phyloP scores from a whole-genome alignment of 805 yeast species.

The Peterozyma toletana region DNA sequence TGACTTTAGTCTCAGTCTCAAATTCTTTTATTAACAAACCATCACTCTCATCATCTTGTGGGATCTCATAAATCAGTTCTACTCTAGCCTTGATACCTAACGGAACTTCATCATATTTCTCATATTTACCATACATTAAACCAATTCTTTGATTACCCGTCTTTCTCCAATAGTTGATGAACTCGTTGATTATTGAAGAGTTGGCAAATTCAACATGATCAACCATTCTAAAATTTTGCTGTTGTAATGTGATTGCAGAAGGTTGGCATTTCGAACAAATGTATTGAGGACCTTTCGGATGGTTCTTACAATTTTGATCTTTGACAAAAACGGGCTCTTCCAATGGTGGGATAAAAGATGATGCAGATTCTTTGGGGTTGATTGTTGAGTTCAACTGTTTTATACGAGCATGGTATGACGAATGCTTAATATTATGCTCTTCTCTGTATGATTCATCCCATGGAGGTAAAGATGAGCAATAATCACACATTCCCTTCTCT shows the following conservation, averaged over 20 bases:
- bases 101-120: slow-evolving; percentile 75
- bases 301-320: slow-evolving; percentile 68
- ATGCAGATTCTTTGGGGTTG: slow-evolving; percentile 48
- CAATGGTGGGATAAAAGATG: slow-evolving; percentile 77
- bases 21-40: slow-evolving; percentile 60
- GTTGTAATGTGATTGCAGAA: slow-evolving; percentile 85
- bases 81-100: slow-evolving; percentile 91
- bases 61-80: slow-evolving; percentile 89
- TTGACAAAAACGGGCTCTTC: slow-evolving; percentile 66
- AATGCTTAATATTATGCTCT: slow-evolving; percentile 76
- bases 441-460: slow-evolving; percentile 78
- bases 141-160: slow-evolving; percentile 88
- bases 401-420: slow-evolving; percentile 78
- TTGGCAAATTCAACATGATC: slow-evolving; percentile 92
- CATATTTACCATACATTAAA: slow-evolving; percentile 75
- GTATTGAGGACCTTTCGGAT: slow-evolving; percentile 90
- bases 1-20: slow-evolving; percentile 48
- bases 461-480: slow-evolving; percentile 92
- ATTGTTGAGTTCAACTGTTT: slow-evolving; percentile 62
- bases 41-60: slow-evolving; percentile 81
- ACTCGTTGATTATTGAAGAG: slow-evolving; percentile 65
- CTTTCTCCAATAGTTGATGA: slow-evolving; percentile 88
- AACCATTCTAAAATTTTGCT: slow-evolving; percentile 89
- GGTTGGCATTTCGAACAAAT: slow-evolving; percentile 97
- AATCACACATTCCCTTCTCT: slow-evolving; percentile 95